Conservation (phyloP, 2,329 filamentous ascomycete genomes). For the Pseudogymnoascus sp. region DNA sequence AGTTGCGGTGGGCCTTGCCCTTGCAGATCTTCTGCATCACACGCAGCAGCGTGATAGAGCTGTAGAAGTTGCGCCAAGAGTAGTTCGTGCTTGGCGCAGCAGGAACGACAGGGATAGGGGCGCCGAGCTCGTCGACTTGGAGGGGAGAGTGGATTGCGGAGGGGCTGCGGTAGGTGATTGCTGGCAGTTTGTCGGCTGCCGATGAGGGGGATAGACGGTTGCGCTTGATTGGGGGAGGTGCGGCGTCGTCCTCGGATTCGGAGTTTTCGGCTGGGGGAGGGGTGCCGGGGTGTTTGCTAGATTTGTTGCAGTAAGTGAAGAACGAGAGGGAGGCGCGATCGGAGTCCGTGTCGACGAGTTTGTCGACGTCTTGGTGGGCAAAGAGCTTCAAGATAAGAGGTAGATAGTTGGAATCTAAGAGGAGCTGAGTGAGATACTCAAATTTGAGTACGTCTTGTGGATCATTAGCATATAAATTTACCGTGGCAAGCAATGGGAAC, state of each 20-base stretch:
- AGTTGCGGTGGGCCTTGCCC: slow-evolving; percentile 86
- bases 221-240: slow-evolving; percentile 71
- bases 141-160: slow-evolving; percentile 18
- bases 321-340: slow-evolving; percentile 81
- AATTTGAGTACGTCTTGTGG: slow-evolving; percentile 78
- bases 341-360: slow-evolving; percentile 75
- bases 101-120: slow-evolving; percentile 63
- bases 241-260: slow-evolving; percentile 59
- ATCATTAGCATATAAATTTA: neutral
- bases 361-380: slow-evolving; percentile 87
- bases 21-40: slow-evolving; percentile 98
- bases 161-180: slow-evolving; percentile 19
- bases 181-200: slow-evolving; percentile 24
- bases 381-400: slow-evolving; percentile 89
- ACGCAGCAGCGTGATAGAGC: slow-evolving; percentile 87
- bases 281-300: slow-evolving; percentile 41
- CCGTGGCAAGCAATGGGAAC: slow-evolving; percentile 29
- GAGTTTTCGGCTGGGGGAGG: slow-evolving; percentile 19
- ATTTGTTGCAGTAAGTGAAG: slow-evolving; percentile 77
- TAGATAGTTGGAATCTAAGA: slow-evolving; percentile 92
- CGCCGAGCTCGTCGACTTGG: slow-evolving; percentile 69
- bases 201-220: slow-evolving; percentile 30
- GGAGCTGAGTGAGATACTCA: slow-evolving; percentile 86
- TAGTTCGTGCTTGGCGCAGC: slow-evolving; percentile 76
- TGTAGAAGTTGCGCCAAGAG: slow-evolving; percentile 91